phyloP scores from a whole-genome alignment of 2,329 filamentous ascomycete species.

The Xylaria sp. region DNA sequence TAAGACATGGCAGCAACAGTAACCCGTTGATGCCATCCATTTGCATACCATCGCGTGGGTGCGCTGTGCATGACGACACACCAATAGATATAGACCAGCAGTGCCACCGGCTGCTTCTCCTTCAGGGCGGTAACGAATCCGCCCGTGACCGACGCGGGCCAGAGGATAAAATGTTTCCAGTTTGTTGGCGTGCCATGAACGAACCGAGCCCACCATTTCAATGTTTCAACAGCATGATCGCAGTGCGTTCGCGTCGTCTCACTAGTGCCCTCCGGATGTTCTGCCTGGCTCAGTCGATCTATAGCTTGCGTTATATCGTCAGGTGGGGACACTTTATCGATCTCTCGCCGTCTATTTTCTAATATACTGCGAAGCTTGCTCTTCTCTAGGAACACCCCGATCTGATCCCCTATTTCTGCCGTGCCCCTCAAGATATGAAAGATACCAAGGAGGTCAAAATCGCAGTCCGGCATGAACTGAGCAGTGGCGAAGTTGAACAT shows the following conservation, averaged over 20 bases:
- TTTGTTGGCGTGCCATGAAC: slow-evolving; percentile 34
- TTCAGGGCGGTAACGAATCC: slow-evolving; percentile 39
- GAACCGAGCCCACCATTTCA: slow-evolving; percentile 38
- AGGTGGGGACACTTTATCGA: neutral
- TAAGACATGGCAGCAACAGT: slow-evolving; percentile 36
- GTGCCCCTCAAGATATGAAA: slow-evolving; percentile 41
- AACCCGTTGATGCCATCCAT: slow-evolving; percentile 41
- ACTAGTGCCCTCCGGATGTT: slow-evolving; percentile 18
- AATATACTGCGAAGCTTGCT: slow-evolving; percentile 30
- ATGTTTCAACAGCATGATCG: slow-evolving; percentile 29
- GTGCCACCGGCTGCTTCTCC: slow-evolving; percentile 36
- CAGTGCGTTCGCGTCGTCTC: slow-evolving; percentile 33
- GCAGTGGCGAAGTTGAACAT: slow-evolving; percentile 42
- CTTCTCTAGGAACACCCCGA: slow-evolving; percentile 34
- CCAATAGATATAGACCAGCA: slow-evolving; percentile 43
- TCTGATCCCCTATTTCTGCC: slow-evolving; percentile 30
- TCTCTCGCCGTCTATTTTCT: slow-evolving; percentile 6
- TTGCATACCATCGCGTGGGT: slow-evolving; percentile 42
- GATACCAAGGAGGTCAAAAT: slow-evolving; percentile 34
- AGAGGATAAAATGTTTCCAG: slow-evolving; percentile 42
- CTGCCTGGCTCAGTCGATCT: slow-evolving; percentile 1
- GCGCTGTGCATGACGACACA: slow-evolving; percentile 42
- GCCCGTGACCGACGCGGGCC: slow-evolving; percentile 40
- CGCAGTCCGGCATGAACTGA: slow-evolving; percentile 21
- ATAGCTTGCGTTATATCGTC: slow-evolving; percentile 18